phyloP scores from a whole-genome alignment of 2,329 filamentous ascomycete species.

The Calonectria hongkongensis region DNA sequence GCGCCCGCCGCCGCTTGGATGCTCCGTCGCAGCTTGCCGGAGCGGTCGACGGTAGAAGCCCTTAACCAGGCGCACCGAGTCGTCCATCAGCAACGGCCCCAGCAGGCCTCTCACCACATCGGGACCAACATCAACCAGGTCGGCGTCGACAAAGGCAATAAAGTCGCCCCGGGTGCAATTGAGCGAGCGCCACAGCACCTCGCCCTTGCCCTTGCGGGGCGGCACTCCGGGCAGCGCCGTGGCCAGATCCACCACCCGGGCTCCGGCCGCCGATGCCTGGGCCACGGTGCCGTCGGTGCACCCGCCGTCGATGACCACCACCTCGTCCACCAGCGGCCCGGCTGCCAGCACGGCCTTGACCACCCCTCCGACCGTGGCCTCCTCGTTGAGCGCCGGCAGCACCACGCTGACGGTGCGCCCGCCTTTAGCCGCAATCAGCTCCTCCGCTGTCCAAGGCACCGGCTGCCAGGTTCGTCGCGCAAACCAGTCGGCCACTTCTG shows the following conservation, averaged over 20 bases:
- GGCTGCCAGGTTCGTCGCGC: slow-evolving; percentile 17
- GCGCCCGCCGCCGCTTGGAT: background rate
- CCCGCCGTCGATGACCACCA: slow-evolving; percentile 2
- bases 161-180: slow-evolving; percentile 11
- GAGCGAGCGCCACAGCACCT: slow-evolving; percentile 19
- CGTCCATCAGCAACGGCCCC: slow-evolving; percentile 10
- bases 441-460: background rate
- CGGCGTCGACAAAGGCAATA: slow-evolving; percentile 5
- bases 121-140: background rate
- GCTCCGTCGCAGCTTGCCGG: background rate
- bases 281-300: slow-evolving; percentile 6
- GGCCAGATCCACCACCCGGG: slow-evolving; percentile 11
- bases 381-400: slow-evolving; percentile 6
- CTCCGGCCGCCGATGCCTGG: background rate
- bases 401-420: slow-evolving; percentile 14
- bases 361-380: background rate
- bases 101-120: background rate
- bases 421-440: background rate
- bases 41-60: slow-evolving; percentile 22
- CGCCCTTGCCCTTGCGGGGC: background rate
- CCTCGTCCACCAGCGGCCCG: background rate
- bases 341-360: background rate
- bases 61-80: slow-evolving; percentile 6
- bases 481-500: slow-evolving; percentile 2
- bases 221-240: background rate